A percentile compares a stretch with the other conserved stretches of the same genome.
These are phyloP conservation scores for Termitomyces sp. DNA, from an alignment of 768 basidiomycete genomes.

Conservation along the genomic window DNA sequence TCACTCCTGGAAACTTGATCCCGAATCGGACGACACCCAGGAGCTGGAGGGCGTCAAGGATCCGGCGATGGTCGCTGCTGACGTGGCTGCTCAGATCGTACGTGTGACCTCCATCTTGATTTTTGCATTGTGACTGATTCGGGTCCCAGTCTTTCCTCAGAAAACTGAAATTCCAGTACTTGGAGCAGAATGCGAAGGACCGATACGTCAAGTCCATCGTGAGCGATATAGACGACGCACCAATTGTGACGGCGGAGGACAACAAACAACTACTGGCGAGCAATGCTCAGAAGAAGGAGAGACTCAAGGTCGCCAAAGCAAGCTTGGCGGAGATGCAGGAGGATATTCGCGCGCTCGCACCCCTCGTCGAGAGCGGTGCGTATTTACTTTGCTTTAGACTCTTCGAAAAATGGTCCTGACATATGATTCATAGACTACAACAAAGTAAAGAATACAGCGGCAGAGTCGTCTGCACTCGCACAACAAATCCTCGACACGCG, in stretches of 20 bases:
- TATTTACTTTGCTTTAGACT: background rate
- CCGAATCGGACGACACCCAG: slow-evolving; percentile 32
- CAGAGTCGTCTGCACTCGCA: slow-evolving; percentile 56
- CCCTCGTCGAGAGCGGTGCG: slow-evolving; percentile 66
- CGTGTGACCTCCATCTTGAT: slow-evolving; percentile 16
- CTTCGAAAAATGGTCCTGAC: background rate
- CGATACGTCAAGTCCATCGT: slow-evolving; percentile 86
- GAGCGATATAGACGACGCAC: slow-evolving; percentile 79
- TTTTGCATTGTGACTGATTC: background rate
- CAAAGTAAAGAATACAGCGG: slow-evolving; percentile 48
- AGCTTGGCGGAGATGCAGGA: slow-evolving; percentile 57
- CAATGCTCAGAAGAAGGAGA: slow-evolving; percentile 72
- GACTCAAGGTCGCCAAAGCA: slow-evolving; percentile 61
- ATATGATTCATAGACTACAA: slow-evolving; percentile 48
- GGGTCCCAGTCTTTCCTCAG: slow-evolving; percentile 60
- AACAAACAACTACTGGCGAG: slow-evolving; percentile 59
- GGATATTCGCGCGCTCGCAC: slow-evolving; percentile 61
- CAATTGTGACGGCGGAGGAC: slow-evolving; percentile 74
- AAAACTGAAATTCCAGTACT: slow-evolving; percentile 85
- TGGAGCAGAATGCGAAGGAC: slow-evolving; percentile 89
- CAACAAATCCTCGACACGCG: slow-evolving; percentile 83
- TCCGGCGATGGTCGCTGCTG: slow-evolving; percentile 52
- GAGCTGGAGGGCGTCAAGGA: slow-evolving; percentile 36
- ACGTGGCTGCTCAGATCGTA: slow-evolving; percentile 61
- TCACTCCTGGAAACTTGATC: slow-evolving; percentile 29